Base-by-base conservation (phyloP, 257 asterid species). In the Gynochthodes officinalis region DNA sequence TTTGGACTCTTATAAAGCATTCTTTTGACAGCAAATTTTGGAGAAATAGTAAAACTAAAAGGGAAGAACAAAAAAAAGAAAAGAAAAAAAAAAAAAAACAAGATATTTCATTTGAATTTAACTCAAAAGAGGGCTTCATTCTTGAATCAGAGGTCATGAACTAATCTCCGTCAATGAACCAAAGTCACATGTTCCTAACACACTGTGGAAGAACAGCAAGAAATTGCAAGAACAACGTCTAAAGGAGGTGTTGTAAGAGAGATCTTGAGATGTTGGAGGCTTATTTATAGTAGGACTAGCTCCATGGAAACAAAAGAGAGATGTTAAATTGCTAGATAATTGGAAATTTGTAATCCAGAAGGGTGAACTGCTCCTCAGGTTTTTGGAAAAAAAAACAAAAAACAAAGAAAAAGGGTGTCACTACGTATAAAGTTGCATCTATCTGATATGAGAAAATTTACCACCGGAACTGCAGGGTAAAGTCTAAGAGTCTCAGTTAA, bases 391-490 rank as follows among this genome's bases (percentile, higher is more conserved):
- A 42, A 42, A 42, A 42, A 42, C 48, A 5, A n/a, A n/a, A n/a
- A n/a, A n/a, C n/a, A n/a, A 37, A 7, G 7, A 2, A 37, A 37
- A 37, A 37, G 7, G 4, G 7, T 3, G 42, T 2, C 42, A 37
- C 6, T 37, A 7, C 6, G 7, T 37, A 37, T 37, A 37, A 37
- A 37, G 4, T 37, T 7, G 42, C 6, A 37, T 37, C 16, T 53
- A 14, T 58, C 48, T 0, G 32, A 50, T 52, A 27, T 30, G 4
- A 13, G 49, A 63, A 28, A 63, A 16, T 52, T 63, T 81, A 84
- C 89, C 85, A 82, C 71, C 5, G 89, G 90, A 48, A 88, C 83
- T 27, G 88, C 85, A 33, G 87, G 88, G 78, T 86, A 84, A 37
- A 86, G 82, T 68, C 86, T 84, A 60, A 88, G 83, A 53, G 94